Conservation (phyloP, 2,329 filamentous ascomycete species). For the Penicillium sp. region DNA sequence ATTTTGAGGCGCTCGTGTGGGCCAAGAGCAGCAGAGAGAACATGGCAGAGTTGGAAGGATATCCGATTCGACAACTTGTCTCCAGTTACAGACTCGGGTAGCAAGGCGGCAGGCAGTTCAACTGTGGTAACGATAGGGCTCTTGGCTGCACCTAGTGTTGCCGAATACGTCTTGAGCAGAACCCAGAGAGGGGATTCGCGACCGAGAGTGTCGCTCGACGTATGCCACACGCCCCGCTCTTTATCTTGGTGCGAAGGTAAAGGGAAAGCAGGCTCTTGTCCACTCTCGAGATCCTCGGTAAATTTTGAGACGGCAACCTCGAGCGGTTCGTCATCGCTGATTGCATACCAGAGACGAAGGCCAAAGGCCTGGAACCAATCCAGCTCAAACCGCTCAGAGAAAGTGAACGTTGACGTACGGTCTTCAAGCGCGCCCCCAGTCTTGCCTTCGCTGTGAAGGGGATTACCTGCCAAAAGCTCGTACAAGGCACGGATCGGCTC, state of each 20-base stretch:
- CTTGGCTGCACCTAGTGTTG: slow-evolving; percentile 34
- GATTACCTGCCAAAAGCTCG: slow-evolving; percentile 85
- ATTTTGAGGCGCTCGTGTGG: slow-evolving; percentile 58
- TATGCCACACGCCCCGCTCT: slow-evolving; percentile 63
- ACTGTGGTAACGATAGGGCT: slow-evolving; percentile 42
- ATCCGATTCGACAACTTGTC: slow-evolving; percentile 76
- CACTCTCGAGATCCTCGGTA: slow-evolving; percentile 71
- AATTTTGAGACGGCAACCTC: slow-evolving; percentile 75
- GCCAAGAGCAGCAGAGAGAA: slow-evolving; percentile 55
- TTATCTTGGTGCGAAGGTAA: slow-evolving; percentile 72
- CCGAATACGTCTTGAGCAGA: slow-evolving; percentile 78
- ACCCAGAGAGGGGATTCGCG: slow-evolving; percentile 83
- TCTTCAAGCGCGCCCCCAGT: slow-evolving; percentile 75
- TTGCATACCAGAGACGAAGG: slow-evolving; percentile 87
- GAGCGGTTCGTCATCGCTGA: slow-evolving; percentile 69
- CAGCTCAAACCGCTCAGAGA: slow-evolving; percentile 81
- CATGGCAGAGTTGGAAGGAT: slow-evolving; percentile 82
- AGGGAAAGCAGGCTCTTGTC: slow-evolving; percentile 71
- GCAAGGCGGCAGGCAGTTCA: slow-evolving; percentile 70
- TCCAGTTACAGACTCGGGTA: slow-evolving; percentile 76
- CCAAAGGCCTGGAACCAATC: slow-evolving; percentile 96
- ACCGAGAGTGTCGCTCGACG: slow-evolving; percentile 60
- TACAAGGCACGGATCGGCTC: slow-evolving; percentile 86
- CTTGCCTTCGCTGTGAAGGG: slow-evolving; percentile 80
- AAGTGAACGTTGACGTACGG: slow-evolving; percentile 76